These are phyloP conservation scores for Sorghum bicolor DNA, from an alignment of 176 grass and related monocot genomes.

Conservation along the genomic window Sorghum_bicolor_NCBIv3 NC_012870.2:71283001-71283500, in stretches of 20 bases:
- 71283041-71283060: constrained; percentile 1
- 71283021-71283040: background rate
- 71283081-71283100: background rate
- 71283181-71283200: background rate
- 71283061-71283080: background rate
- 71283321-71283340: constrained; percentile 24
- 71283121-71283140: background rate
- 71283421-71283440: constrained; percentile 26
- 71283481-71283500: background rate
- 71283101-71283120: background rate
- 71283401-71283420: constrained; percentile 73
- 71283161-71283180: constrained; percentile 5
- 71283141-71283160: background rate
- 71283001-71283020: background rate
- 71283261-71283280: constrained; percentile 34
- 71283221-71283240: background rate
- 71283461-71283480: background rate
- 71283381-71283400: constrained; percentile 84
- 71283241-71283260: constrained; percentile 20
- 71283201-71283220: background rate
- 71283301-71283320: constrained; percentile 40
- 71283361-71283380: constrained; percentile 46
- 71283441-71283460: constrained; percentile 2
- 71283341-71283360: constrained; percentile 31
- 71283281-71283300: constrained; percentile 42